A percentile compares a stretch with the other conserved stretches of the same genome.
Conservation (phyloP, 2,329 filamentous ascomycete species). For the Exophiala sp. region DNA sequence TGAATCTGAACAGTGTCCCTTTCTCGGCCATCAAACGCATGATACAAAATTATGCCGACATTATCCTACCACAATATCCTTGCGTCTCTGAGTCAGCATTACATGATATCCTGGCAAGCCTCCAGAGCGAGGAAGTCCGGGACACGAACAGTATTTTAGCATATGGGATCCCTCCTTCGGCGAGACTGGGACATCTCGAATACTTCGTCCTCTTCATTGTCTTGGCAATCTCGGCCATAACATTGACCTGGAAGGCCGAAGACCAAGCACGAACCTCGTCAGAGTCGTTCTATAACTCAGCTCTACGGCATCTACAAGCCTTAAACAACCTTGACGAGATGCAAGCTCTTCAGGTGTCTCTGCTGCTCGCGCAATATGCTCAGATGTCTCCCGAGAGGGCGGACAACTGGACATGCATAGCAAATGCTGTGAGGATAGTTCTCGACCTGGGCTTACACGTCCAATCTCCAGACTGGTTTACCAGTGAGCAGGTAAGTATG, state of each 20-base stretch:
- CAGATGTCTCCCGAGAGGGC: not conserved
- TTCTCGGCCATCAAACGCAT: conserved; percentile 8
- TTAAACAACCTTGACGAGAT: conserved; percentile 7
- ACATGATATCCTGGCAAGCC: conserved; percentile 6
- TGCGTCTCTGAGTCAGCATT: conserved; percentile 11
- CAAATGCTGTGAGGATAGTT: conserved; percentile 4
- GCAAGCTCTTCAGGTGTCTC: conserved; percentile 10
- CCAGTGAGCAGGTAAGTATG: not conserved
- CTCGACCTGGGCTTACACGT: not conserved
- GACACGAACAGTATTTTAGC: conserved; percentile 1
- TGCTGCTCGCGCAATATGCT: conserved; percentile 11
- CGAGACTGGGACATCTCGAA: not conserved
- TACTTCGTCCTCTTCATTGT: conserved; percentile 9
- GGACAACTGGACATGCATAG: conserved; percentile 9
- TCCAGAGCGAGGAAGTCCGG: not conserved
- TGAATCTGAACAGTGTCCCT: conserved; percentile 28
- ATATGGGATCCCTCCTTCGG: not conserved
- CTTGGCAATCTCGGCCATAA: conserved; percentile 13
- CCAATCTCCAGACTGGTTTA: not conserved
- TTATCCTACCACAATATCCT: conserved; percentile 6
- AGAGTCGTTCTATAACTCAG: conserved; percentile 13
- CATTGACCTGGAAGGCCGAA: conserved; percentile 14
- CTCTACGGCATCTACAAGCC: conserved; percentile 8
- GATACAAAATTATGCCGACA: conserved; percentile 8
- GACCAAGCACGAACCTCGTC: conserved; percentile 11